Base-by-base conservation (phyloP, 1,139 yeast genomes). In the Meyerozyma guilliermondii region DNA sequence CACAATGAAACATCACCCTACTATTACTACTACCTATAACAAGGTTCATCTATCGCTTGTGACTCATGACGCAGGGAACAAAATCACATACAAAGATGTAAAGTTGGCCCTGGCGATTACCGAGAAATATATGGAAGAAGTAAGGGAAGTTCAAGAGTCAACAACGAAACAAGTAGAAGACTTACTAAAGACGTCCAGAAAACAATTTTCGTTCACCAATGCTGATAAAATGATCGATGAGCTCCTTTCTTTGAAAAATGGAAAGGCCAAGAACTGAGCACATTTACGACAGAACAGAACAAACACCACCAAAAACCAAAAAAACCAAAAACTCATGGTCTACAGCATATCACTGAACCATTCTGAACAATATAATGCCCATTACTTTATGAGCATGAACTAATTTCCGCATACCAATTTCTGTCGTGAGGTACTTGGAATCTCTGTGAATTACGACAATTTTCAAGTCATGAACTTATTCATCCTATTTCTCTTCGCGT, bases 1-100 rank as follows among this genome's bases (percentile, higher is more conserved):
- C 54, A 53, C 66, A 1, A 62, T 68, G 53, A 83, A 80, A 23
- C 95, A 87, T 53, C 96, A 87, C 56, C 95, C 95, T 0, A 78
- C 80, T 0, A 78, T 84, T 4, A 66, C 66, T 1, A 83, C 83
- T 2, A 72, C 80, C 0, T 87, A 86, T 55, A 86, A 81, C 51
- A 62, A 66, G 36, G 87, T 86, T 0, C 66, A 67, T 11, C 52
- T 87, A 3, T 68, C 71, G 26, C 60, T 86, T 35, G 77, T 83
- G 3, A 87, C 95, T 0, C 95, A 87, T 54, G 95, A 87, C 54
- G 66, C 71, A 0, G 69, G 65, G 0, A 70, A 71, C 35, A 75
- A 76, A 4, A 58, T 87, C 13, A 76, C 87, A 5, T 71, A 73
- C 14, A 56, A 72, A 28, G 96, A 87, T 54, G 52, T 85, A 33